Percentiles rank a stretch among this genome's conserved stretches.
Evolutionary conservation across 345 rosid genomes (phyloP).

Genomic region (Euphorbia peplus): DNA sequence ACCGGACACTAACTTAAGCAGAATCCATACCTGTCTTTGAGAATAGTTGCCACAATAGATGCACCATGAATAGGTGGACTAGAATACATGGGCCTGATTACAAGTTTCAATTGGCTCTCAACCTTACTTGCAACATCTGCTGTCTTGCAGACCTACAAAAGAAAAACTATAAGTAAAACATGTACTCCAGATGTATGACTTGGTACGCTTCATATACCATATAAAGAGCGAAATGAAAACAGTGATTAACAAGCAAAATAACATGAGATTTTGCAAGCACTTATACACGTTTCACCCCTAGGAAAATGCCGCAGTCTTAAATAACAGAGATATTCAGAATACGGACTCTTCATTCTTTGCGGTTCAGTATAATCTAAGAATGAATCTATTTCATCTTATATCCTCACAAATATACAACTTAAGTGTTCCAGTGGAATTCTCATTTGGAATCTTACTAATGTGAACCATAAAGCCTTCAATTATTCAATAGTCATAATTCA

Average conservation of each 20-base stretch:
- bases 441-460: slow-evolving; percentile 9
- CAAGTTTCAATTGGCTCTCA: slow-evolving; percentile 55
- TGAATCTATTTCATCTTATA: background rate
- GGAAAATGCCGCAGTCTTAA: background rate
- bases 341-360: background rate
- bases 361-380: background rate
- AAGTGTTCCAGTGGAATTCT: background rate
- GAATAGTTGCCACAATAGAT: slow-evolving; percentile 42
- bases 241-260: background rate
- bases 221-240: background rate
- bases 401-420: background rate
- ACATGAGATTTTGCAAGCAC: too few relatives aligned
- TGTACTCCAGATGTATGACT: background rate
- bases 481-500: background rate
- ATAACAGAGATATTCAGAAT: background rate
- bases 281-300: background rate
- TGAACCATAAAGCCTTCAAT: background rate
- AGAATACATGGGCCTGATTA: slow-evolving; percentile 58
- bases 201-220: background rate
- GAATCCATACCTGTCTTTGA: slow-evolving; percentile 20
- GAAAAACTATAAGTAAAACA: background rate
- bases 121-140: slow-evolving; percentile 43
- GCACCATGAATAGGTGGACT: slow-evolving; percentile 64
- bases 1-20: background rate
- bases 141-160: slow-evolving; percentile 43